phyloP scores from a whole-genome alignment of 805 yeast species.

The Candida stauntonica region DNA sequence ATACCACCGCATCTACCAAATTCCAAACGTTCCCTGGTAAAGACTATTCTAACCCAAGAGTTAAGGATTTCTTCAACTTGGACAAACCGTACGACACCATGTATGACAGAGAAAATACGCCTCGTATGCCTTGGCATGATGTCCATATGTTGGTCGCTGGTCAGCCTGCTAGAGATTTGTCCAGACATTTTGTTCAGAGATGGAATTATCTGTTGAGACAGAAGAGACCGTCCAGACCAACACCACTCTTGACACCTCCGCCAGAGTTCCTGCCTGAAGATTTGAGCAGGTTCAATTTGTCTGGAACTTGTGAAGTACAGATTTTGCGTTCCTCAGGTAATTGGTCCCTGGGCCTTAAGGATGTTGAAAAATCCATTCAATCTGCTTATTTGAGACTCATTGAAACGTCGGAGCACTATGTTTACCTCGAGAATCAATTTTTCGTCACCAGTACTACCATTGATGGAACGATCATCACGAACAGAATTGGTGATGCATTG shows the following conservation, averaged over 20 bases:
- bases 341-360: constrained; percentile 90
- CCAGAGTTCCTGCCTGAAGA: constrained; percentile 78
- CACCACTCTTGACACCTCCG: constrained; percentile 91
- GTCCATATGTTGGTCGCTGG: constrained; percentile 95
- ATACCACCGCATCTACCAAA: constrained; percentile 38
- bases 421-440: constrained; percentile 94
- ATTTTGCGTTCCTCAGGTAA: constrained; percentile 81
- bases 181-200: constrained; percentile 93
- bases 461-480: constrained; percentile 79
- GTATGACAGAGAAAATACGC: constrained; percentile 76
- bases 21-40: constrained; percentile 85
- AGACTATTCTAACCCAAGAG: constrained; percentile 94
- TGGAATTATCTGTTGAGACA: constrained; percentile 94
- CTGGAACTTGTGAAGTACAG: constrained; percentile 91
- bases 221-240: constrained; percentile 89
- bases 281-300: constrained; percentile 46
- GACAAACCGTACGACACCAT: constrained; percentile 87
- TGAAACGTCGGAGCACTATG: constrained; percentile 87
- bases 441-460: constrained; percentile 85
- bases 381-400: constrained; percentile 87
- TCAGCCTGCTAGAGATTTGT: constrained; percentile 86
- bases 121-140: constrained; percentile 99
- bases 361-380: constrained; percentile 85
- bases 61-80: constrained; percentile 75
- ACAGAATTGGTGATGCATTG: constrained; percentile 91